Base-by-base conservation (phyloP, 495 filamentous ascomycete species). In the Hypoxylon fragiforme region DNA sequence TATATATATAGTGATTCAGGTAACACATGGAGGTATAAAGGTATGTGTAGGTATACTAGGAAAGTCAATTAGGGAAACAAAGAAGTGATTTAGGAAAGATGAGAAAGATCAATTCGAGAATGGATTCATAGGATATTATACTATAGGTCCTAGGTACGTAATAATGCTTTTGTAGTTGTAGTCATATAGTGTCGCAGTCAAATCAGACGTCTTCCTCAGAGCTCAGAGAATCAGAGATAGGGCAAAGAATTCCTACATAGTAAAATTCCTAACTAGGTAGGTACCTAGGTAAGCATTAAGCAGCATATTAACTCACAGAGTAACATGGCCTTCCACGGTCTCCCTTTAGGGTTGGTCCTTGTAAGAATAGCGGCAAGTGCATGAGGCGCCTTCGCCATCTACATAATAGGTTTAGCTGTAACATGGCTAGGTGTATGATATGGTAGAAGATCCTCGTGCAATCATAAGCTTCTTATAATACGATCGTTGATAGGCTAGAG, bases 201-300 rank as follows among this genome's bases (percentile, higher is more conserved):
- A n/a, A n/a, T n/a, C n/a, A n/a, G n/a, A n/a, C n/a, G n/a, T n/a
- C n/a, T n/a, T n/a, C n/a, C n/a, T n/a, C n/a, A 46, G 42, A 12
- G 45, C 34, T 39, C 45, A 34, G 15, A 20, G 35, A 11, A 13
- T 38, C 28, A 21, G 39, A 40, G 49, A 55, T 55, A 60, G 47
- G 50, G 46, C 19, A 35, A 32, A 45, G 31, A 45, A 41, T 60
- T 50, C n/a, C n/a, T n/a, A n/a, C n/a, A n/a, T n/a, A n/a, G n/a
- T n/a, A 45, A 22, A 45, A 41, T 60, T 50, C 50, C 40, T 31
- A 31, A 47, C 30, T 55, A 38, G 57, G 50, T 49, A 51, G 57
- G 51, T 47, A 39, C 22, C 7, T 41, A 51, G 30, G 55, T 46
- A 48, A 43, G 47, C 30, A 26, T n/a, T n/a, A n/a, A n/a, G n/a